Evolutionary conservation across 331 rosid species (phyloP).

Genomic region (Acacia pycnantha): DNA sequence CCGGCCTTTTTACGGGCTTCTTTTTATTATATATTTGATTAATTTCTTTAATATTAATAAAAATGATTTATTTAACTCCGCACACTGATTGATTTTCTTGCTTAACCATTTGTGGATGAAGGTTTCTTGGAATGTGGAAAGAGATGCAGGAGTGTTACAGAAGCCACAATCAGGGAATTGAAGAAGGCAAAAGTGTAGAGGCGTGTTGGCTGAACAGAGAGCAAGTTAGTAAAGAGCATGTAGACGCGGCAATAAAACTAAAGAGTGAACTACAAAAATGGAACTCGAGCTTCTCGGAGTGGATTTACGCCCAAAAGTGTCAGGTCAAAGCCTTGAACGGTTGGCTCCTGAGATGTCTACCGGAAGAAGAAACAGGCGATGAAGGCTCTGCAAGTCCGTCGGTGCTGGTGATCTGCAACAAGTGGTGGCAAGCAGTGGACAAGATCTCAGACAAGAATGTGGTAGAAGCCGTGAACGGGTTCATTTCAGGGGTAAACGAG

Average conservation of each 20-base stretch:
- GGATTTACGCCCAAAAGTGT: constrained; percentile 63
- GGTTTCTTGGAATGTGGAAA: constrained; percentile 78
- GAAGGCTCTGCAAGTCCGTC: constrained; percentile 28
- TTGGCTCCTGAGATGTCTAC: constrained; percentile 71
- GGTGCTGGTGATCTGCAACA: constrained; percentile 57
- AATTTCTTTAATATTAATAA: background rate
- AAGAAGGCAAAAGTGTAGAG: constrained; percentile 44
- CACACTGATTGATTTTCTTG: background rate
- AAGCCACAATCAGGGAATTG: constrained; percentile 46
- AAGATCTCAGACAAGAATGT: constrained; percentile 61
- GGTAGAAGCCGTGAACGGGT: constrained; percentile 52
- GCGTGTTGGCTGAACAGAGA: constrained; percentile 36
- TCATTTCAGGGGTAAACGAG: constrained; percentile 38
- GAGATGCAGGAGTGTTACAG: constrained; percentile 73
- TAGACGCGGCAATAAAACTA: constrained; percentile 59
- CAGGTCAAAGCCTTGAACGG: constrained; percentile 66
- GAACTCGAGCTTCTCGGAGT: constrained; percentile 60
- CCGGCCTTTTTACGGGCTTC: background rate
- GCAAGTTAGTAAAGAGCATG: constrained; percentile 31
- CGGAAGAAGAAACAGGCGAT: constrained; percentile 43
- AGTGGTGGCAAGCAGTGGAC: constrained; percentile 69
- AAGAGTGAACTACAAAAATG: constrained; percentile 70
- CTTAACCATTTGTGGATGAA: constrained; percentile 7
- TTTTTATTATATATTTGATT: too few relatives aligned
- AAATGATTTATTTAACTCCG: background rate